These are phyloP conservation scores for Echites panduratus DNA, from an alignment of 257 asterid genomes.

Conservation along the genomic window DNA sequence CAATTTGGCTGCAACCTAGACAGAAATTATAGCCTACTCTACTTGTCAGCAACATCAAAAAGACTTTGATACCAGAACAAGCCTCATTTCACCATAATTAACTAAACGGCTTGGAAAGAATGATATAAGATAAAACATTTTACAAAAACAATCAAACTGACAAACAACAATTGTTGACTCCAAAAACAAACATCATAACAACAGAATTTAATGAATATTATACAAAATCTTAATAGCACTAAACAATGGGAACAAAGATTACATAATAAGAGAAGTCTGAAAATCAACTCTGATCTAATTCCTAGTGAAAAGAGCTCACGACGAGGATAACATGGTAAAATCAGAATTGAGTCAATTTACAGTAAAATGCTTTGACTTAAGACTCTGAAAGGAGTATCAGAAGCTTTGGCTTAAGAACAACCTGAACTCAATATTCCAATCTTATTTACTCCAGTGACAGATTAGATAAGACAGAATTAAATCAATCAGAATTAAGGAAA, in stretches of 20 bases:
- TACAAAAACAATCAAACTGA: neutral
- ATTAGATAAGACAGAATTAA: neutral
- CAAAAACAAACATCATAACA: neutral
- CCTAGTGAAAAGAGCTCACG: neutral
- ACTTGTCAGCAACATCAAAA: too few relatives aligned
- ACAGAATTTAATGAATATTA: neutral
- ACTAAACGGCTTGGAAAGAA: neutral
- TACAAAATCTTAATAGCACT: neutral
- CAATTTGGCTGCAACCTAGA: neutral
- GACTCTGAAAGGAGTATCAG: neutral
- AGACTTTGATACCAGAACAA: neutral
- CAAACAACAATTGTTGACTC: neutral
- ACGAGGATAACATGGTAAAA: neutral
- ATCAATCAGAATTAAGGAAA: slow-evolving; percentile 1
- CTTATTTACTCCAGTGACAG: neutral
- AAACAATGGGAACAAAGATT: neutral
- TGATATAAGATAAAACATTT: neutral
- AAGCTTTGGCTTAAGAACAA: neutral
- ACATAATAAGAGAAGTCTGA: too few relatives aligned
- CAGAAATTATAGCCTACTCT: too few relatives aligned
- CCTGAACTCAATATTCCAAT: neutral
- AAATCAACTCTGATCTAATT: neutral
- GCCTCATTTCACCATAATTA: neutral
- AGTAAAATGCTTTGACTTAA: neutral
- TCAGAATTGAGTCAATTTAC: neutral